Percentiles rank a stretch among this genome's conserved stretches.
Evolutionary conservation across 139 green algal species (phyloP).

Genomic region (Gonium pectorale): DNA sequence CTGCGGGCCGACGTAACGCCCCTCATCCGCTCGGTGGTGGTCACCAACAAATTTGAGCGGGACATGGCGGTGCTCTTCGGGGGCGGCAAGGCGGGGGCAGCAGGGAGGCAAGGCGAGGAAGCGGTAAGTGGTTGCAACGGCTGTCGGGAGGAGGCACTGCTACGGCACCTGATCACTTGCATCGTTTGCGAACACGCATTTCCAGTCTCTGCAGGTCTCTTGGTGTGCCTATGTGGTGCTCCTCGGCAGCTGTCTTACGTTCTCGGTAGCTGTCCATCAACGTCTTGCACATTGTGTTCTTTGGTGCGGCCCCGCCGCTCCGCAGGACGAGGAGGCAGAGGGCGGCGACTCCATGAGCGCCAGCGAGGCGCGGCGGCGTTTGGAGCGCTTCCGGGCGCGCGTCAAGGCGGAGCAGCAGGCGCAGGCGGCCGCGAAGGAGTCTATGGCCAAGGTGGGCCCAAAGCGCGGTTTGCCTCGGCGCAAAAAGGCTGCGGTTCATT

Average conservation of each 20-base stretch:
- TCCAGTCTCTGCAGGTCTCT: too few relatives aligned
- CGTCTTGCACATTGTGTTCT: too few relatives aligned
- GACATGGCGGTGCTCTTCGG: constrained; percentile 92
- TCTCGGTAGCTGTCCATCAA: too few relatives aligned
- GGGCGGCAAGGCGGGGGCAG: constrained; percentile 35
- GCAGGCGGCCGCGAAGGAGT: not conserved
- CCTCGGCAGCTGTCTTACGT: too few relatives aligned
- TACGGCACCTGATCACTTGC: too few relatives aligned
- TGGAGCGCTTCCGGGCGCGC: constrained; percentile 60
- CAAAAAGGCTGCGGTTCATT: too few relatives aligned
- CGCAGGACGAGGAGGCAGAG: constrained; percentile 43
- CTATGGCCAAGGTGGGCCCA: constrained; percentile 32
- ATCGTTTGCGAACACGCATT: too few relatives aligned
- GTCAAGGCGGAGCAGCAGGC: constrained; percentile 51
- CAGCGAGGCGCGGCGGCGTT: constrained; percentile 60
- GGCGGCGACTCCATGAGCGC: constrained; percentile 55
- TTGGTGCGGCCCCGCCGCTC: too few relatives aligned
- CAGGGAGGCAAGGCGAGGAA: constrained; percentile 6
- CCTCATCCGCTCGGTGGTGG: constrained; percentile 75
- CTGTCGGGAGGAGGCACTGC: not conserved
- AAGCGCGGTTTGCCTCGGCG: too few relatives aligned
- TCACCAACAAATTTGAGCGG: constrained; percentile 96
- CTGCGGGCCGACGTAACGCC: constrained; percentile 10
- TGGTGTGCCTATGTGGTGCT: too few relatives aligned
- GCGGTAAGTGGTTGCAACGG: not conserved